phyloP scores from a whole-genome alignment of 208 protist species.

The Acanthamoeba lenticulata region DNA sequence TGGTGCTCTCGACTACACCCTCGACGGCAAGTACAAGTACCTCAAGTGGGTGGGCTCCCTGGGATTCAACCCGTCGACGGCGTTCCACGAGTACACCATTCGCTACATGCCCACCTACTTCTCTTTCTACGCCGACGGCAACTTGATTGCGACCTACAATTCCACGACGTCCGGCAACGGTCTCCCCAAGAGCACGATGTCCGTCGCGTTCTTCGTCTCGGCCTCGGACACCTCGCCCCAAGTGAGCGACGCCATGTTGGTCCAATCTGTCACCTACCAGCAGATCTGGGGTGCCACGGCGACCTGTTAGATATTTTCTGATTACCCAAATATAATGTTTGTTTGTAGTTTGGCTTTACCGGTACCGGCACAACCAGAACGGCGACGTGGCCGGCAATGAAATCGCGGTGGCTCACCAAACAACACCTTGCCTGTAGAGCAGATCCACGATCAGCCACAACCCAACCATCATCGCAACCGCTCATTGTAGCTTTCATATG shows the following conservation, averaged over 20 bases:
- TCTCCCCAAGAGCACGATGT: neutral
- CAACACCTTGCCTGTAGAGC: too few species aligned
- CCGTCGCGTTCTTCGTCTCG: neutral
- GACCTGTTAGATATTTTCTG: neutral
- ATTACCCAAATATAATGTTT: too few species aligned
- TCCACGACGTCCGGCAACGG: neutral
- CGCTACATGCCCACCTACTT: constrained; percentile 30
- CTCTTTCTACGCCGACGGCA: neutral
- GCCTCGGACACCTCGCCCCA: neutral
- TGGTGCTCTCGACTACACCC: neutral
- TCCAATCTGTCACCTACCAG: neutral
- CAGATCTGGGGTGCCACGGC: neutral
- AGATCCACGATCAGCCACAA: too few species aligned
- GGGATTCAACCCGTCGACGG: neutral
- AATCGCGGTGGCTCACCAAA: too few species aligned
- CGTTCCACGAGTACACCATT: neutral
- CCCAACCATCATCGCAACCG: too few species aligned
- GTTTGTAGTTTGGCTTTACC: too few species aligned
- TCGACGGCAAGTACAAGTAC: neutral
- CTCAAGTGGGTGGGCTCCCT: neutral
- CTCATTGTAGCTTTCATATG: too few species aligned
- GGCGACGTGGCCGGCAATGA: too few species aligned
- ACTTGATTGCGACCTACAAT: neutral
- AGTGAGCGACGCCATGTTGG: neutral
- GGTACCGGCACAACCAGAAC: too few species aligned